A percentile compares a stretch with the other conserved stretches of the same genome.
These are phyloP conservation scores for Coemansia sp. DNA, from an alignment of 192 early-diverging fungal species.

Conservation along the genomic window DNA sequence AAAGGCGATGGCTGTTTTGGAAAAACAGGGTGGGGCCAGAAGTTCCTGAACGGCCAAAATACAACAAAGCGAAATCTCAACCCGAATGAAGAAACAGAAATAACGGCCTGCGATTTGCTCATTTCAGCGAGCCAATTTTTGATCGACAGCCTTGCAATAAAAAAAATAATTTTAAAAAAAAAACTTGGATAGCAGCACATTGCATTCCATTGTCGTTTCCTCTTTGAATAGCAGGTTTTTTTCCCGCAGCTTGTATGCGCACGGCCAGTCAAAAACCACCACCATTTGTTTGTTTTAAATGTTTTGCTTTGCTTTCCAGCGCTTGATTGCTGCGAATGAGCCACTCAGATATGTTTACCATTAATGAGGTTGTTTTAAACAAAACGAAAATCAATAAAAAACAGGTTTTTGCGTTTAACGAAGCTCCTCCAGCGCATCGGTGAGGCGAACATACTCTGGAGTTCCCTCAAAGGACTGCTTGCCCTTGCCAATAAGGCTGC, in stretches of 20 bases:
- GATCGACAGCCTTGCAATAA: too few relatives aligned
- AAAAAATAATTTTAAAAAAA: too few relatives aligned
- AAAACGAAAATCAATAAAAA: too few relatives aligned
- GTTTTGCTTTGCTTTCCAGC: too few relatives aligned
- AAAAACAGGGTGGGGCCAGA: not conserved
- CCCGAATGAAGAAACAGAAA: not conserved
- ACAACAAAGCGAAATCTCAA: not conserved
- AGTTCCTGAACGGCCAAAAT: constrained; percentile 1
- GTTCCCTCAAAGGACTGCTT: constrained; percentile 73
- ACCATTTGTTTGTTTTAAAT: too few relatives aligned
- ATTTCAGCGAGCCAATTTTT: too few relatives aligned
- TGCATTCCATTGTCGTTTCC: too few relatives aligned
- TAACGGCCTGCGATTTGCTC: not conserved
- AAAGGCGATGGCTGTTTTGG: not conserved
- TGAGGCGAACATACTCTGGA: constrained; percentile 60
- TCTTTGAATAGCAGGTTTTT: not conserved
- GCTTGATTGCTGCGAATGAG: too few relatives aligned
- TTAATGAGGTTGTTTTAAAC: too few relatives aligned
- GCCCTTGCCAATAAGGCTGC: constrained; percentile 79
- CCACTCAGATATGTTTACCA: too few relatives aligned
- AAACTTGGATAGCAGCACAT: too few relatives aligned
- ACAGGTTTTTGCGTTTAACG: constrained; percentile 18
- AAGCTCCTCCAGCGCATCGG: constrained; percentile 64
- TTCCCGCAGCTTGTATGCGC: not conserved
- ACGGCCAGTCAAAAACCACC: constrained; percentile 2